Percentiles rank a stretch among this genome's conserved stretches.
phyloP scores from a whole-genome alignment of 768 basidiomycete species.

The Crucibulum laeve region DNA sequence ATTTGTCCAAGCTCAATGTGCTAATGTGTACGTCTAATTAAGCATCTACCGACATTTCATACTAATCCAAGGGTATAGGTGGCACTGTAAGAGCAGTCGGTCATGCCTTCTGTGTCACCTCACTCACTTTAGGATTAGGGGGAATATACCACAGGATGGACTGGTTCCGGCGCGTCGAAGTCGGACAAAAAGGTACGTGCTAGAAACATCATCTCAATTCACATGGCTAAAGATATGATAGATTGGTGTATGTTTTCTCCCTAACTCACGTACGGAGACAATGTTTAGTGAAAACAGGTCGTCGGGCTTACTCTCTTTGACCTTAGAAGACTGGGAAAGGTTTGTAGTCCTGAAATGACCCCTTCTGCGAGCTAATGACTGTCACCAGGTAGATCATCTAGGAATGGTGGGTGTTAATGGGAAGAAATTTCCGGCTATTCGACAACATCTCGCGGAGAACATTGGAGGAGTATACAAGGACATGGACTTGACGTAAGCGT shows the following conservation, averaged over 20 bases:
- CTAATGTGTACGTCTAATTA: conserved; percentile 63
- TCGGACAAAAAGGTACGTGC: conserved; percentile 92
- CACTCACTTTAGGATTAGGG: conserved; percentile 31
- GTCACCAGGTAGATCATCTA: conserved; percentile 59
- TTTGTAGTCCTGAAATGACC: conserved; percentile 6
- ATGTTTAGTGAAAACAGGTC: conserved; percentile 43
- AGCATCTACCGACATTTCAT: neutral
- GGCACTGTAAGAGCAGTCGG: conserved; percentile 26
- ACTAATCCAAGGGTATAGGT: conserved; percentile 20
- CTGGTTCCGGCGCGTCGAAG: conserved; percentile 84
- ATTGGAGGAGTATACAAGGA: conserved; percentile 83
- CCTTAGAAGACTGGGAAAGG: conserved; percentile 81
- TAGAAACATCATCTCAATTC: neutral
- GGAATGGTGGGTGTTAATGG: conserved; percentile 91
- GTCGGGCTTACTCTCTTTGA: conserved; percentile 90
- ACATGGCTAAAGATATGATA: conserved; percentile 14
- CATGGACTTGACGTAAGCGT: conserved; percentile 73
- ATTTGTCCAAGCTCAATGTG: conserved; percentile 54
- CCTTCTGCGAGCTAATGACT: neutral
- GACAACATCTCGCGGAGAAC: conserved; percentile 75
- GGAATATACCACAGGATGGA: conserved; percentile 96
- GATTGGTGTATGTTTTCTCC: conserved; percentile 57
- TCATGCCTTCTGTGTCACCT: neutral
- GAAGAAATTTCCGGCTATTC: conserved; percentile 82
- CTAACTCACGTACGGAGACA: neutral